Evolutionary conservation across 2,329 filamentous ascomycete species (phyloP).

Genomic region (Exophiala calicioides): DNA sequence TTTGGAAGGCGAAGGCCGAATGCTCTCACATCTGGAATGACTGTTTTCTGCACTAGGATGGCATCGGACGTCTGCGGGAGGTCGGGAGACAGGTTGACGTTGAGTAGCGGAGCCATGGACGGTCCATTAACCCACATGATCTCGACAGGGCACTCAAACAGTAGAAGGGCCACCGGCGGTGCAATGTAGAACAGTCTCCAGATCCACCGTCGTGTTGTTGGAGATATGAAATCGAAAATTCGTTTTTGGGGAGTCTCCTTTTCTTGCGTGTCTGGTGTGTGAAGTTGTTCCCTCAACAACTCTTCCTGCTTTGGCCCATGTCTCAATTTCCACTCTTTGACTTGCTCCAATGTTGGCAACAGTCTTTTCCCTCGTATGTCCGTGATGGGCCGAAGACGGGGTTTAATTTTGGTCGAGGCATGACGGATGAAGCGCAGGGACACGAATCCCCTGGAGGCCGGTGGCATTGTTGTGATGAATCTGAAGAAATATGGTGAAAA

Average conservation of each 20-base stretch:
- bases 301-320: neutral
- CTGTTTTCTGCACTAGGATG: slow-evolving; percentile 37
- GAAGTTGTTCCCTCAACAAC: too few relatives aligned
- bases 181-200: slow-evolving; percentile 30
- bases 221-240: slow-evolving; percentile 9
- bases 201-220: slow-evolving; percentile 15
- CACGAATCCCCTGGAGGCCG: slow-evolving; percentile 6
- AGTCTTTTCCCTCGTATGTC: slow-evolving; percentile 1
- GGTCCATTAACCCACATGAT: slow-evolving; percentile 47
- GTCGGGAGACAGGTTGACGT: slow-evolving; percentile 59
- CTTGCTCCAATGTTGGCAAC: neutral
- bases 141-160: slow-evolving; percentile 42
- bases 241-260: neutral
- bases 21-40: slow-evolving; percentile 41
- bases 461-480: slow-evolving; percentile 9
- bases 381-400: neutral
- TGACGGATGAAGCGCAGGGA: slow-evolving; percentile 1
- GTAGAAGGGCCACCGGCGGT: slow-evolving; percentile 43
- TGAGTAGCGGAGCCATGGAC: slow-evolving; percentile 79
- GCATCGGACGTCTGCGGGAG: slow-evolving; percentile 42
- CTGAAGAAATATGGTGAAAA: neutral
- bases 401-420: neutral
- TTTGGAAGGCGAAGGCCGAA: slow-evolving; percentile 51
- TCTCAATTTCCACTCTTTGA: neutral
- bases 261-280: neutral